phyloP scores from a whole-genome alignment of 208 protist species.

The Cochliopodium minus region DNA sequence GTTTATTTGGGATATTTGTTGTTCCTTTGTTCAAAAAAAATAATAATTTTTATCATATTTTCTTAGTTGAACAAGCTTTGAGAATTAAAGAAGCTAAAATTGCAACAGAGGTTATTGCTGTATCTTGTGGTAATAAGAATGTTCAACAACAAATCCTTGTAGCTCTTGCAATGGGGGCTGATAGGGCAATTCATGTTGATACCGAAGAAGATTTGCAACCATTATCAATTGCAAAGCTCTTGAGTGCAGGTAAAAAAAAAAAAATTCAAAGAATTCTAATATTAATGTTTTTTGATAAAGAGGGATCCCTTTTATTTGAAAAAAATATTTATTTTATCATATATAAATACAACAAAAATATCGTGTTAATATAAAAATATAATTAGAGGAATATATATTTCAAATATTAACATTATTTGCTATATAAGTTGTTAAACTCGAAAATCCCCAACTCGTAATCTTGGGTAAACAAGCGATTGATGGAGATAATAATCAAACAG shows the following conservation, averaged over 20 bases:
- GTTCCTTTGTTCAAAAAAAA: too few relatives aligned
- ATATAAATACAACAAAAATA: conserved; percentile 66
- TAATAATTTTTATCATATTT: background rate
- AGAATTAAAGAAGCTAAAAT: conserved; percentile 32
- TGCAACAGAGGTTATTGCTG: conserved; percentile 65
- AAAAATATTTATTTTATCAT: conserved; percentile 40
- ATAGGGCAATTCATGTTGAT: conserved; percentile 73
- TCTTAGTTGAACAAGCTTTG: background rate
- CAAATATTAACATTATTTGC: conserved; percentile 14
- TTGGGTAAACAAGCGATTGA: conserved; percentile 89
- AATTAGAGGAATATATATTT: conserved; percentile 61
- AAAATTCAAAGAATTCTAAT: too few relatives aligned
- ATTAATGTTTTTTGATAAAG: background rate
- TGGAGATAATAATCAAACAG: conserved; percentile 70
- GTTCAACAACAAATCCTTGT: conserved; percentile 56
- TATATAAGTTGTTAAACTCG: conserved; percentile 15
- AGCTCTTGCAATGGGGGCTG: conserved; percentile 79
- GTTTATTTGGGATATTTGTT: too few relatives aligned
- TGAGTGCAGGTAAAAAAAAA: too few relatives aligned
- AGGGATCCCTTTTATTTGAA: conserved; percentile 3
- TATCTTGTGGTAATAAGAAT: conserved; percentile 71
- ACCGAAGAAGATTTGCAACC: conserved; percentile 3
- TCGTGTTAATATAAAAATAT: conserved; percentile 63
- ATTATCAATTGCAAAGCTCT: background rate
- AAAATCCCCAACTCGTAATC: conserved; percentile 35